Evolutionary conservation across 2,329 filamentous ascomycete species (phyloP).

Genomic region (Cytospora mali): DNA sequence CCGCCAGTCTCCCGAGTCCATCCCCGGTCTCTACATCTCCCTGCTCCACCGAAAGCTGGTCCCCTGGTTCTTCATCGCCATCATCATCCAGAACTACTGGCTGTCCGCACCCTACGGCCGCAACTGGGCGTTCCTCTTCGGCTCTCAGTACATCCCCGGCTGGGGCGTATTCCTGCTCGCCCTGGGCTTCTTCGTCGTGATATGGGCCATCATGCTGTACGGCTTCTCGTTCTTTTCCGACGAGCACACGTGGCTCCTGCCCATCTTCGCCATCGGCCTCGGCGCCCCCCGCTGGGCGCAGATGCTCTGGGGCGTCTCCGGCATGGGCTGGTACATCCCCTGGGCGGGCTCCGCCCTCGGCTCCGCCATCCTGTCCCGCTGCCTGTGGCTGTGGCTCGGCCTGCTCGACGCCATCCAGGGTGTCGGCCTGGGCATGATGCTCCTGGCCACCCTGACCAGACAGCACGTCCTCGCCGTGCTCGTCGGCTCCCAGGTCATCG

Average conservation of each 20-base stretch:
- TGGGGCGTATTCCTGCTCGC: conserved; percentile 62
- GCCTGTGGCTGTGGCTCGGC: conserved; percentile 69
- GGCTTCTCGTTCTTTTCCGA: conserved; percentile 57
- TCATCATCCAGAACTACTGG: conserved; percentile 69
- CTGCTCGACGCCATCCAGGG: conserved; percentile 67
- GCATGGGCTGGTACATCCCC: conserved; percentile 63
- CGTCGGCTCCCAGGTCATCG: conserved; percentile 63
- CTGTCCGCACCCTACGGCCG: conserved; percentile 67
- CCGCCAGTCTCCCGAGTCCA: conserved; percentile 62
- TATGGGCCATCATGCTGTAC: conserved; percentile 59
- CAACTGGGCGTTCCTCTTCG: conserved; percentile 68
- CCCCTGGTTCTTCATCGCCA: conserved; percentile 68
- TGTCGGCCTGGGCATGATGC: conserved; percentile 68
- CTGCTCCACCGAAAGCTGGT: conserved; percentile 66
- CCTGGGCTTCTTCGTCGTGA: conserved; percentile 53
- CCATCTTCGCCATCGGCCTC: conserved; percentile 68
- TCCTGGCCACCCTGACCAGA: conserved; percentile 65
- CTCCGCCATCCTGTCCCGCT: conserved; percentile 58
- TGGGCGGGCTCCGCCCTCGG: conserved; percentile 59
- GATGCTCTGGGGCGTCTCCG: conserved; percentile 66
- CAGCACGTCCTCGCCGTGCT: conserved; percentile 67
- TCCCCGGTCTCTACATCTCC: conserved; percentile 67
- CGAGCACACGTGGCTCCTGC: conserved; percentile 68
- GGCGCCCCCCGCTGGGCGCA: conserved; percentile 68
- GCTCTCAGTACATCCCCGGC: conserved; percentile 54